Conservation (phyloP, 805 yeast genomes). For the Zygoascus biomembranicola region DNA sequence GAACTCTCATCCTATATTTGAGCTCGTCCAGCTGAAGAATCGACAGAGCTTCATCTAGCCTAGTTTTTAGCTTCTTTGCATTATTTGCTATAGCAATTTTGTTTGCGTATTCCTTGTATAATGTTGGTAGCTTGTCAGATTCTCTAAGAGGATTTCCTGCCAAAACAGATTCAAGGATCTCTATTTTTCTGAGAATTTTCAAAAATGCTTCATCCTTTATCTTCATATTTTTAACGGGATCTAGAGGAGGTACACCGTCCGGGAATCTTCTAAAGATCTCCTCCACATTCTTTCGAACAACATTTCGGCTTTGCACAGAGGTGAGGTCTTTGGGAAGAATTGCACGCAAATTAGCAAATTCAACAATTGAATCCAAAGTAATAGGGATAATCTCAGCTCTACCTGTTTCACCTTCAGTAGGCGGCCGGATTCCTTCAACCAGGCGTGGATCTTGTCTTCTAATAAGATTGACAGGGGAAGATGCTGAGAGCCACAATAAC, state of each 20-base stretch:
- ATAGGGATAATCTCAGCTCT: slow-evolving; percentile 77
- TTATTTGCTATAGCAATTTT: slow-evolving; percentile 56
- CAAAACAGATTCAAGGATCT: slow-evolving; percentile 70
- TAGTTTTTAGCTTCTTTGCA: slow-evolving; percentile 50
- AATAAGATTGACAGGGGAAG: slow-evolving; percentile 67
- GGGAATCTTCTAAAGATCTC: slow-evolving; percentile 82
- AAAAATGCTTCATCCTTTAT: slow-evolving; percentile 73
- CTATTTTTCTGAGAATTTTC: slow-evolving; percentile 64
- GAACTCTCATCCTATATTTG: slow-evolving; percentile 84
- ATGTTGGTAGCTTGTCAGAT: slow-evolving; percentile 43
- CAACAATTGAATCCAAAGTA: slow-evolving; percentile 65
- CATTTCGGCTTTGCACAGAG: slow-evolving; percentile 36
- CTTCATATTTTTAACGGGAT: slow-evolving; percentile 89
- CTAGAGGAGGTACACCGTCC: slow-evolving; percentile 84
- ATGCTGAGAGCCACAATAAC: slow-evolving; percentile 63
- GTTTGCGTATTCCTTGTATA: slow-evolving; percentile 55
- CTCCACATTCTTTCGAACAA: slow-evolving; percentile 58
- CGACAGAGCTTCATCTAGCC: slow-evolving; percentile 77
- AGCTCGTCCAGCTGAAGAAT: slow-evolving; percentile 91
- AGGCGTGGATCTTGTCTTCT: slow-evolving; percentile 70
- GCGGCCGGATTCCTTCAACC: slow-evolving; percentile 85
- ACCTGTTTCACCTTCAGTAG: slow-evolving; percentile 56
- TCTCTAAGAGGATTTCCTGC: slow-evolving; percentile 54
- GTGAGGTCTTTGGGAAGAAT: slow-evolving; percentile 68
- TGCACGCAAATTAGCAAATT: slow-evolving; percentile 73